Evolutionary conservation across 2,329 filamentous ascomycete genomes (phyloP).

Genomic region (Hypoxylon sp.): DNA sequence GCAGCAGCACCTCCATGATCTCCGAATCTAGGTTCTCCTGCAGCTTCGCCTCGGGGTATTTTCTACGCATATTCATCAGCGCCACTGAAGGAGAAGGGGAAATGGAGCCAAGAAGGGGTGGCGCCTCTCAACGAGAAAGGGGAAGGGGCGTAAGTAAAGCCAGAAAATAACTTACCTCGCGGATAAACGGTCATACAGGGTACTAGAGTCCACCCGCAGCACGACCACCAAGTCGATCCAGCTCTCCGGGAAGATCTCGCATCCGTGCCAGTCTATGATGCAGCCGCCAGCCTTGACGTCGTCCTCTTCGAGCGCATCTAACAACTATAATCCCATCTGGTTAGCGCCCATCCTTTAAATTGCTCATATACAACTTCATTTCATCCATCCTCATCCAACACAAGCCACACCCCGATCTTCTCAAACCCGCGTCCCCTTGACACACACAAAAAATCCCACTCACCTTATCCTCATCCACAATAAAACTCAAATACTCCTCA

Average conservation of each 20-base stretch:
- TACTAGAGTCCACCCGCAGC: constrained; percentile 81
- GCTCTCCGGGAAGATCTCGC: constrained; percentile 91
- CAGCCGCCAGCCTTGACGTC: constrained; percentile 79
- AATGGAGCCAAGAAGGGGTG: not conserved
- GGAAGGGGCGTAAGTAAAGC: not conserved
- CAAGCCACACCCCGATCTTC: constrained; percentile 3
- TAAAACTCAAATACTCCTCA: constrained; percentile 86
- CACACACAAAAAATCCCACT: constrained; percentile 36
- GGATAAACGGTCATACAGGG: constrained; percentile 86
- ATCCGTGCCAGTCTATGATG: constrained; percentile 98
- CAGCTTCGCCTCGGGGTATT: constrained; percentile 87
- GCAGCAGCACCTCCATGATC: constrained; percentile 94
- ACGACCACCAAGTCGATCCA: constrained; percentile 98
- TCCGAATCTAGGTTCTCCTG: constrained; percentile 97
- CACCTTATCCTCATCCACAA: constrained; percentile 97
- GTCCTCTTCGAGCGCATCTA: constrained; percentile 90
- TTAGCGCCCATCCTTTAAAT: constrained; percentile 38
- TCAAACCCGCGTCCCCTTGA: not conserved
- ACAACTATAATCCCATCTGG: constrained; percentile 65
- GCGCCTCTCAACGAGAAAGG: not conserved
- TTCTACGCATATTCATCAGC: constrained; percentile 60
- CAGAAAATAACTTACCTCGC: constrained; percentile 67
- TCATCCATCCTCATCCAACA: not conserved
- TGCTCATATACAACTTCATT: not conserved
- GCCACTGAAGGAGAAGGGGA: not conserved